Conservation (phyloP, 2,329 filamentous ascomycete species). For the Ambrosiella cleistominuta region DNA sequence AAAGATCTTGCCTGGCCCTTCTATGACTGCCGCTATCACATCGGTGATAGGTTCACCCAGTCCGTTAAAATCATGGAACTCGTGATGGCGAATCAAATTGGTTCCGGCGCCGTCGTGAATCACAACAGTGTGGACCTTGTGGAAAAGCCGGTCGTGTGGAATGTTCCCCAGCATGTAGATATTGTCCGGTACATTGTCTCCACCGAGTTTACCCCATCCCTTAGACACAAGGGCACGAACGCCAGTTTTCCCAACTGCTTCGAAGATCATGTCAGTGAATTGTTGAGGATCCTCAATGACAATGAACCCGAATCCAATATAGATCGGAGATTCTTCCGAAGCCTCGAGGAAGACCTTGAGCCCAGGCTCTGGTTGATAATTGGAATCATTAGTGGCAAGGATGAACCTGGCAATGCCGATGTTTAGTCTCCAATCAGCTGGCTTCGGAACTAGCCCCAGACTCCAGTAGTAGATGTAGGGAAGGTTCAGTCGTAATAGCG, state of each 20-base stretch:
- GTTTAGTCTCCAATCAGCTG: conserved; percentile 48
- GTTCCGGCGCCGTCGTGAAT: conserved; percentile 68
- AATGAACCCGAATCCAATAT: conserved; percentile 62
- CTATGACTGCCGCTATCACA: conserved; percentile 19
- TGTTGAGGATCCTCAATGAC: conserved; percentile 53
- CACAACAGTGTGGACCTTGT: conserved; percentile 45
- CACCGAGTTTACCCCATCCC: conserved; percentile 57
- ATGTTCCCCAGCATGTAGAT: conserved; percentile 58
- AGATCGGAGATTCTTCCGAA: conserved; percentile 41
- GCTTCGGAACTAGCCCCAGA: conserved; percentile 47
- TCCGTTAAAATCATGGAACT: conserved; percentile 64
- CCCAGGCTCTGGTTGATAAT: conserved; percentile 38
- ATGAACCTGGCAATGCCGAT: conserved; percentile 65
- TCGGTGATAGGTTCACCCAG: conserved; percentile 58
- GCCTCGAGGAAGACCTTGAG: conserved; percentile 37
- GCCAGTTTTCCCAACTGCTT: conserved; percentile 46
- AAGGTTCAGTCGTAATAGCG: conserved; percentile 54
- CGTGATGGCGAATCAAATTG: conserved; percentile 47
- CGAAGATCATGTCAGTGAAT: conserved; percentile 55
- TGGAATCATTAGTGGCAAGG: conserved; percentile 51
- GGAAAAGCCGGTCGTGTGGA: conserved; percentile 64
- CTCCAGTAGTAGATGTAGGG: conserved; percentile 62
- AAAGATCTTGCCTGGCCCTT: conserved; percentile 9
- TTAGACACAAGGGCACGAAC: conserved; percentile 57
- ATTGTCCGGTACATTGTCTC: conserved; percentile 39